Evolutionary conservation across 768 basidiomycete species (phyloP).

Genomic region (Pisolithus albus): DNA sequence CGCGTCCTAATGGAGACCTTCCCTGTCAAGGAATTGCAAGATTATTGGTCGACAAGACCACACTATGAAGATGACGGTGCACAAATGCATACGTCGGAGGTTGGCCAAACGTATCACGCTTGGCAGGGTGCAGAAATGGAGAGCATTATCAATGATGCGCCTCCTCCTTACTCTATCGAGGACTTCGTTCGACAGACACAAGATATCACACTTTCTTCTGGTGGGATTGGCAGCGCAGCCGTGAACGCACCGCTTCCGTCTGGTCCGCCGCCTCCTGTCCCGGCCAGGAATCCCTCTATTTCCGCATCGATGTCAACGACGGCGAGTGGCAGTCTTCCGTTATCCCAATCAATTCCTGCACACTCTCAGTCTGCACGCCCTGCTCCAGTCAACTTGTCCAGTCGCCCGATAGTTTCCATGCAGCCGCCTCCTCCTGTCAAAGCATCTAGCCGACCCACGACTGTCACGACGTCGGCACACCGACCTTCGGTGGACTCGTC

Average conservation of each 20-base stretch:
- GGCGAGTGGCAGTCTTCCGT: background rate
- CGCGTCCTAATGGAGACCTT: constrained; percentile 57
- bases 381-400: background rate
- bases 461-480: background rate
- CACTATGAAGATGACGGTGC: constrained; percentile 36
- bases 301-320: background rate
- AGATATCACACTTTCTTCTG: background rate
- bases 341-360: background rate
- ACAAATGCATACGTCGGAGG: constrained; percentile 20
- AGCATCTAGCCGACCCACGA: background rate
- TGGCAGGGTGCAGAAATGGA: constrained; percentile 29
- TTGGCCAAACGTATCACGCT: constrained; percentile 33
- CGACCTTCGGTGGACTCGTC: constrained; percentile 9
- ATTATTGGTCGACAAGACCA: constrained; percentile 66
- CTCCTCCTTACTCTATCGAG: constrained; percentile 65
- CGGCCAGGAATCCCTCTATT: constrained; percentile 6
- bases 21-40: constrained; percentile 63
- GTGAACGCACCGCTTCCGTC: background rate
- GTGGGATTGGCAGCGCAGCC: background rate
- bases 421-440: background rate
- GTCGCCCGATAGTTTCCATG: background rate
- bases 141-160: constrained; percentile 41
- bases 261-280: constrained; percentile 9
- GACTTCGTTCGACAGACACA: constrained; percentile 12
- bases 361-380: background rate